Conservation (phyloP, 2,329 filamentous ascomycete genomes). For the Pyrenochaeta sp. region DNA sequence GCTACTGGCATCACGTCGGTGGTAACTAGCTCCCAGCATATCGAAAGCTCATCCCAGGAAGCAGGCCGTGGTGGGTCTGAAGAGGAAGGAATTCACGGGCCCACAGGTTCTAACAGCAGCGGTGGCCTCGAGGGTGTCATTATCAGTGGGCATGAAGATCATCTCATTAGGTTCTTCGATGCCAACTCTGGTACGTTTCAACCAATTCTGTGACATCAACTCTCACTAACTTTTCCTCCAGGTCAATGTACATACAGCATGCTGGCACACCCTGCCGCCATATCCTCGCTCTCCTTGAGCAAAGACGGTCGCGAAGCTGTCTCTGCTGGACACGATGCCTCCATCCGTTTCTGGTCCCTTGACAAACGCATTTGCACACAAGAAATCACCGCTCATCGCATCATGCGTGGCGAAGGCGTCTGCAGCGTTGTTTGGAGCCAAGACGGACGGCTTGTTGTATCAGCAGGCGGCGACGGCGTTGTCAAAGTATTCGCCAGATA, state of each 20-base stretch:
- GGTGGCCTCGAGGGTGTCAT: constrained; percentile 83
- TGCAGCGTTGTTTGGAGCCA: constrained; percentile 95
- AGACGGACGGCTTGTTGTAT: constrained; percentile 93
- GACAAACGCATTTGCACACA: constrained; percentile 96
- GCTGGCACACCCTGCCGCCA: constrained; percentile 93
- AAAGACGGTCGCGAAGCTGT: constrained; percentile 94
- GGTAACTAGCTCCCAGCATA: constrained; percentile 82
- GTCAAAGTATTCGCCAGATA: constrained; percentile 80
- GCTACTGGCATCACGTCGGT: constrained; percentile 88
- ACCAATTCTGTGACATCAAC: neutral
- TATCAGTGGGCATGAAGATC: constrained; percentile 95
- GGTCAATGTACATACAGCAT: constrained; percentile 99
- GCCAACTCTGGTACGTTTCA: constrained; percentile 88
- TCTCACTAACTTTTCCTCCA: constrained; percentile 48
- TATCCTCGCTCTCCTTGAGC: constrained; percentile 88
- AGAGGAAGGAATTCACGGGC: constrained; percentile 79
- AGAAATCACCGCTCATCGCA: constrained; percentile 89
- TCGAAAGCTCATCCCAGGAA: constrained; percentile 70
- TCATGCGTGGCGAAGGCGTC: constrained; percentile 96
- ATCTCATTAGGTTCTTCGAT: constrained; percentile 96
- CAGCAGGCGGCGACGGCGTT: constrained; percentile 91
- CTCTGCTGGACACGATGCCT: constrained; percentile 94
- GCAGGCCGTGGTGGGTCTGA: constrained; percentile 69
- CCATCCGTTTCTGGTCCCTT: constrained; percentile 93
- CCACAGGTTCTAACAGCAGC: constrained; percentile 81